A percentile compares a stretch with the other conserved stretches of the same genome.
Conservation (phyloP, 768 basidiomycete genomes). For the Lentinula sp. region DNA sequence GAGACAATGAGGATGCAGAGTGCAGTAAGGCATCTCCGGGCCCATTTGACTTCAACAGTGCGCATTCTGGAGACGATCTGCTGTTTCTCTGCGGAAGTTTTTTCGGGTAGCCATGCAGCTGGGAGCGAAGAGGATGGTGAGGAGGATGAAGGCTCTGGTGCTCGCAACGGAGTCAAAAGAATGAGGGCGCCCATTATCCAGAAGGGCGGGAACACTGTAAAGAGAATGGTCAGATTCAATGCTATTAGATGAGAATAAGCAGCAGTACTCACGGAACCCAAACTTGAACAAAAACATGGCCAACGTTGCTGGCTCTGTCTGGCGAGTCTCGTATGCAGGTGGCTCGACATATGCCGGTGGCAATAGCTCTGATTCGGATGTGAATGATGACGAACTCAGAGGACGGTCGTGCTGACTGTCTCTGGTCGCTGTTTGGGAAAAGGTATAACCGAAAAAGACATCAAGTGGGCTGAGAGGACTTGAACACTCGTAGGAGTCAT, state of each 20-base stretch:
- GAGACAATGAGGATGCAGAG: conserved; percentile 39
- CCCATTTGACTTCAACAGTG: conserved; percentile 49
- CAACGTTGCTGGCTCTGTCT: conserved; percentile 47
- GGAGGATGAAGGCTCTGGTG: conserved; percentile 23
- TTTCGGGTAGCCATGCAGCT: conserved; percentile 49
- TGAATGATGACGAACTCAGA: conserved; percentile 4
- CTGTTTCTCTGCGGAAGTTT: conserved; percentile 44
- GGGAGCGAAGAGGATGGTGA: conserved; percentile 10
- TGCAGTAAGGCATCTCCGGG: conserved; percentile 48
- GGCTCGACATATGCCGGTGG: conserved; percentile 12
- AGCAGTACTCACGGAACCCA: conserved; percentile 46
- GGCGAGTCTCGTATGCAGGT: conserved; percentile 39
- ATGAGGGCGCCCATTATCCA: conserved; percentile 57
- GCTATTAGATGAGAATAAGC: background rate
- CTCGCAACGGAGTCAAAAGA: conserved; percentile 45
- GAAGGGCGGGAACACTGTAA: conserved; percentile 53
- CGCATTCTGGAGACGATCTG: conserved; percentile 42
- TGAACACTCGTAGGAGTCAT: background rate
- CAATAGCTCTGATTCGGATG: conserved; percentile 18
- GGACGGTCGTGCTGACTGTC: conserved; percentile 37
- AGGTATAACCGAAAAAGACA: conserved; percentile 31
- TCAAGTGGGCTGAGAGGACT: conserved; percentile 12
- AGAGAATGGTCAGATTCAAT: conserved; percentile 3
- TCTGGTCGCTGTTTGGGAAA: conserved; percentile 25
- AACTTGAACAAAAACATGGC: conserved; percentile 60